Conservation (phyloP, 1,284 basidiomycete species). For the Xanthoconium separans region DNA sequence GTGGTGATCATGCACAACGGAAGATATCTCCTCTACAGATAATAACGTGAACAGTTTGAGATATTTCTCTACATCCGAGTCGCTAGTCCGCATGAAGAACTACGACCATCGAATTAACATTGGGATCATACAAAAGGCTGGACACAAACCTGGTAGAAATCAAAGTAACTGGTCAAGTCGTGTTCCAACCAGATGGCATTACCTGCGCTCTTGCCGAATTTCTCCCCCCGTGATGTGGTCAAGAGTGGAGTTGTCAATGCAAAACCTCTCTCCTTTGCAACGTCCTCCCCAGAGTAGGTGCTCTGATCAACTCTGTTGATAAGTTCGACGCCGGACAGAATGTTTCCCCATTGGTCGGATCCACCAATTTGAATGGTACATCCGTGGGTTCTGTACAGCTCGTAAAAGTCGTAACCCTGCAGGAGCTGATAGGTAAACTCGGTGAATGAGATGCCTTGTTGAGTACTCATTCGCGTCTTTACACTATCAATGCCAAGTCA, state of each 20-base stretch:
- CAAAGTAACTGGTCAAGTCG: conserved; percentile 75
- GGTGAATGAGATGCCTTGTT: conserved; percentile 90
- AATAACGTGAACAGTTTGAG: conserved; percentile 86
- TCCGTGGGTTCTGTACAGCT: conserved; percentile 63
- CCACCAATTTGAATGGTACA: conserved; percentile 95
- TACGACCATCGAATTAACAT: conserved; percentile 35
- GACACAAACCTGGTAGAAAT: conserved; percentile 83
- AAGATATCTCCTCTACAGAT: conserved; percentile 55
- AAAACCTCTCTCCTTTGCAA: conserved; percentile 54
- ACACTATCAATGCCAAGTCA: conserved; percentile 56
- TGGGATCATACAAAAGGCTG: neutral
- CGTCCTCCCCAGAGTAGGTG: conserved; percentile 33
- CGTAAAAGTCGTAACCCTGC: conserved; percentile 94
- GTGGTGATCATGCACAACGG: conserved; percentile 59
- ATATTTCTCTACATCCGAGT: conserved; percentile 82
- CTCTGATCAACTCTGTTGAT: conserved; percentile 48
- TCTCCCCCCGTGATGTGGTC: conserved; percentile 86
- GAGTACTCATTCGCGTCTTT: conserved; percentile 75
- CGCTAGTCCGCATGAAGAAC: conserved; percentile 87
- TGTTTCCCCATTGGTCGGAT: conserved; percentile 99
- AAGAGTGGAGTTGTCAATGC: conserved; percentile 94
- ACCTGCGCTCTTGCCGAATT: conserved; percentile 97
- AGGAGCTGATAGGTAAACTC: conserved; percentile 98
- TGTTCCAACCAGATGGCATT: conserved; percentile 93
- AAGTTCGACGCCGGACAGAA: conserved; percentile 88